Conservation (phyloP, 163 green algal species). For the Picocystis sp. region DNA sequence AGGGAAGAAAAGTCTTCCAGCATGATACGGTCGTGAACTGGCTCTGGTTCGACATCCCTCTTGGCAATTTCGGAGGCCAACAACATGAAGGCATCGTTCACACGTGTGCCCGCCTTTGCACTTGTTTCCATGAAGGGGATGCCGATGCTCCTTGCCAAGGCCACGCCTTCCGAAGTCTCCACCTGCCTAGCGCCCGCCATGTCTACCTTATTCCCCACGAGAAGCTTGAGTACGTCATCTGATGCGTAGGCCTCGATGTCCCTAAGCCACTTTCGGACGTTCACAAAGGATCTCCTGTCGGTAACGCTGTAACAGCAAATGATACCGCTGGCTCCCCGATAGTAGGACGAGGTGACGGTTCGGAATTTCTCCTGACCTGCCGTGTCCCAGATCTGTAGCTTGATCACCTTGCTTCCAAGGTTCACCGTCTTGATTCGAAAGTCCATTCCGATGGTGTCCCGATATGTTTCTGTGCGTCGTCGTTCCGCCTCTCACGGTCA, state of each 20-base stretch:
- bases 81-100: slow-evolving; percentile 12
- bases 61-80: slow-evolving; percentile 8
- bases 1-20: no score
- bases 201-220: slow-evolving; percentile 96
- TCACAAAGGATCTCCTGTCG: slow-evolving; percentile 89
- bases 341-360: slow-evolving; percentile 96
- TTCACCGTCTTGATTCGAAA: slow-evolving; percentile 97
- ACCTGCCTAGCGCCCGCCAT: slow-evolving; percentile 56
- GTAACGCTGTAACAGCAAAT: slow-evolving; percentile 95
- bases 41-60: not conserved
- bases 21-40: not conserved
- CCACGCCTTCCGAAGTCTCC: slow-evolving; percentile 56
- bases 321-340: slow-evolving; percentile 90
- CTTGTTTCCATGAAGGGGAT: slow-evolving; percentile 91
- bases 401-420: slow-evolving; percentile 82
- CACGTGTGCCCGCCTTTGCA: slow-evolving; percentile 48
- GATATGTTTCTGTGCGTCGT: not conserved
- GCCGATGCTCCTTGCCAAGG: slow-evolving; percentile 77
- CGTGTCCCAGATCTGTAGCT: slow-evolving; percentile 99
- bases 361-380: slow-evolving; percentile 93
- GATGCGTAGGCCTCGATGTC: slow-evolving; percentile 93
- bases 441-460: slow-evolving; percentile 54
- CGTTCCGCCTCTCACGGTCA: no score
- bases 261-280: slow-evolving; percentile 93
- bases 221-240: slow-evolving; percentile 86